Conservation (phyloP, 2,329 filamentous ascomycete genomes). For the Pseudogymnoascus sp. region DNA sequence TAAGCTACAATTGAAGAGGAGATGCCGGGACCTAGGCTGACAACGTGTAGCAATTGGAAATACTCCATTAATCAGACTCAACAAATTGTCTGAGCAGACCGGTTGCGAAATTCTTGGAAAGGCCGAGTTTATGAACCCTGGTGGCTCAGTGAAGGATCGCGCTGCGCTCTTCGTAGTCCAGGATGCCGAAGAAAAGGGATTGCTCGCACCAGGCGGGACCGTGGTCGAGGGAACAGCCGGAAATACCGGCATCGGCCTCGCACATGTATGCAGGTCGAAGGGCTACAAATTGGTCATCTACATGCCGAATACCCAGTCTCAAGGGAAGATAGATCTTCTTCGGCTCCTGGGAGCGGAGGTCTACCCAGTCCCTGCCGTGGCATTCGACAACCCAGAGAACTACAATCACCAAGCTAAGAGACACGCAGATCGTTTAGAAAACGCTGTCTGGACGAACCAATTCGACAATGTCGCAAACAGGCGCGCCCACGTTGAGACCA, state of each 20-base stretch:
- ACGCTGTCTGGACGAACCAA: conserved; percentile 97
- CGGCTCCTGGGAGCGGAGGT: conserved; percentile 89
- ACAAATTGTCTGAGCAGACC: conserved; percentile 79
- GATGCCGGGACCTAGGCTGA: conserved; percentile 7
- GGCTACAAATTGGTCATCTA: conserved; percentile 97
- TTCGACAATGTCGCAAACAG: conserved; percentile 96
- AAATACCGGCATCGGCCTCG: conserved; percentile 95
- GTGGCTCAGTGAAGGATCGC: conserved; percentile 91
- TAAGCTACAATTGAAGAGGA: conserved; percentile 27
- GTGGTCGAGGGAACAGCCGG: conserved; percentile 96
- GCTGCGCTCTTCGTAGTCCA: conserved; percentile 90
- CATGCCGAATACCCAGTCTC: conserved; percentile 98
- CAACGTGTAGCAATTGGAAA: conserved; percentile 74
- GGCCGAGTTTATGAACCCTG: conserved; percentile 97
- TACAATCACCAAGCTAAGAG: conserved; percentile 94
- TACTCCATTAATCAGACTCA: conserved; percentile 86
- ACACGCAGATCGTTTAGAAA: conserved; percentile 77
- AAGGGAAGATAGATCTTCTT: conserved; percentile 93
- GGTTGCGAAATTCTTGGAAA: conserved; percentile 93
- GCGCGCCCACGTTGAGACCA: conserved; percentile 91
- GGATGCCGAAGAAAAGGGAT: conserved; percentile 81
- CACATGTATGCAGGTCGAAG: conserved; percentile 85
- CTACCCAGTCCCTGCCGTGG: conserved; percentile 88
- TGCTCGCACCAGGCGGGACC: conserved; percentile 77
- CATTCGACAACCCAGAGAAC: conserved; percentile 90